Evolutionary conservation across 2,329 filamentous ascomycete species (phyloP), one percentile per base, ranked within the genome.

Genomic region (Alternaria sp.): DNA sequence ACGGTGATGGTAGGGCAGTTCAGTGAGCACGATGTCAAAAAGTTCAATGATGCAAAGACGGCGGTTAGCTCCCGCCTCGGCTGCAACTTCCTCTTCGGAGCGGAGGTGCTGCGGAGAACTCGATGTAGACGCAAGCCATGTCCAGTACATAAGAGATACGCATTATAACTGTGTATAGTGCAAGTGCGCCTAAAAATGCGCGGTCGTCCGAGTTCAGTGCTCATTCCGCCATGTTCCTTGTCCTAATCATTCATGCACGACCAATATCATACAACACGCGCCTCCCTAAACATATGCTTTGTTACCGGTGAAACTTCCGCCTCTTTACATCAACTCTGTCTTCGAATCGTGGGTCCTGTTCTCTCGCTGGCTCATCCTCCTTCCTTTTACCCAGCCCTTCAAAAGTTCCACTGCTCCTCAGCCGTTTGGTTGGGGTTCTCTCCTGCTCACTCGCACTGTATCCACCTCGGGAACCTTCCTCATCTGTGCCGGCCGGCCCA

Each of bases 1-100:
- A 1, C 6, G 14, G 32, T 50, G 30, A 36, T 38, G 46, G 10
- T 8, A 50, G 46, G 6, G 32, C 16, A 43, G 27, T 43, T 43
- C 27, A 20, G 48, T 59, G 53, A 38, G 46, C 60, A 59, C 38
- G 16, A 54, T 61, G 36, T 52, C 55, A 67, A 70, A 60, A 72
- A 71, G 67, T 70, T 75, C 64, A 25, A 75, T 76, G 72, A 74
- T 69, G 71, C 70, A 65, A 62, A 65, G 69, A 67, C 54, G 50
- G 59, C 63, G 38, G 52, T 51, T 61, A 59, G 56, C 57, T 52
- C 53, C 48, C 57, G 59, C 64, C 46, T 72, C 71, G 72, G 72
- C 69, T 69, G 70, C 66, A 69, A 60, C 57, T 74, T 65, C 68
- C 68, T 40, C n/a, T 52, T 40, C 44, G 28, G 48, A 49, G 41